Evolutionary conservation across 1,284 basidiomycete species (phyloP).

Genomic region (Pascua guehoae): DNA sequence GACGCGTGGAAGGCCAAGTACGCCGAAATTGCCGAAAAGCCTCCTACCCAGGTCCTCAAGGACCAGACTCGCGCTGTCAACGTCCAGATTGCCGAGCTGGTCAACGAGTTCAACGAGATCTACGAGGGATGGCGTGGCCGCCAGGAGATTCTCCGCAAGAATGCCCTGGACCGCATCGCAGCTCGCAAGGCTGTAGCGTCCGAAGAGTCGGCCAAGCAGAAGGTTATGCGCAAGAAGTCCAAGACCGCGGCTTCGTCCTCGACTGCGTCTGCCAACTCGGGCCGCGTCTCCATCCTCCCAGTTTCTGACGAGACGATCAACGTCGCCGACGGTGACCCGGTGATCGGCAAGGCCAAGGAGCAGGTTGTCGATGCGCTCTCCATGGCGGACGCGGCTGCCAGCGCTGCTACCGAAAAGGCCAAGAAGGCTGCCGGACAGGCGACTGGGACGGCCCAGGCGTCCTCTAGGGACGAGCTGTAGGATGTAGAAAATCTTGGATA

Average conservation of each 20-base stretch:
- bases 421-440: not conserved
- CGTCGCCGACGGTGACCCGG: slow-evolving; percentile 20
- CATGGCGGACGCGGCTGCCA: not conserved
- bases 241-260: not conserved
- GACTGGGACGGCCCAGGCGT: too few species aligned
- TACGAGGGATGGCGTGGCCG: slow-evolving; percentile 33
- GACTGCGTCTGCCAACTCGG: slow-evolving; percentile 8
- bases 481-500: too few species aligned
- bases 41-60: slow-evolving; percentile 22
- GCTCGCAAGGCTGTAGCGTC: slow-evolving; percentile 26
- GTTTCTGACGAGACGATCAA: slow-evolving; percentile 18
- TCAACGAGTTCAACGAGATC: slow-evolving; percentile 35
- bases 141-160: slow-evolving; percentile 25
- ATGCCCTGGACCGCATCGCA: slow-evolving; percentile 34
- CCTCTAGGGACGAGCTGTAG: too few species aligned
- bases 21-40: slow-evolving; percentile 22
- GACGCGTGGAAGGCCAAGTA: slow-evolving; percentile 34
- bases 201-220: slow-evolving; percentile 4
- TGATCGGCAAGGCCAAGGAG: slow-evolving; percentile 43
- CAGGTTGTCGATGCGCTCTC: slow-evolving; percentile 36
- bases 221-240: not conserved
- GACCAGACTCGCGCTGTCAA: slow-evolving; percentile 19
- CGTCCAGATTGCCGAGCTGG: slow-evolving; percentile 17
- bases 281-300: slow-evolving; percentile 31
- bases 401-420: not conserved